These are phyloP conservation scores for Chrysanthemum makinoi DNA, from an alignment of 129 eudicot species.

Conservation along the genomic window DNA sequence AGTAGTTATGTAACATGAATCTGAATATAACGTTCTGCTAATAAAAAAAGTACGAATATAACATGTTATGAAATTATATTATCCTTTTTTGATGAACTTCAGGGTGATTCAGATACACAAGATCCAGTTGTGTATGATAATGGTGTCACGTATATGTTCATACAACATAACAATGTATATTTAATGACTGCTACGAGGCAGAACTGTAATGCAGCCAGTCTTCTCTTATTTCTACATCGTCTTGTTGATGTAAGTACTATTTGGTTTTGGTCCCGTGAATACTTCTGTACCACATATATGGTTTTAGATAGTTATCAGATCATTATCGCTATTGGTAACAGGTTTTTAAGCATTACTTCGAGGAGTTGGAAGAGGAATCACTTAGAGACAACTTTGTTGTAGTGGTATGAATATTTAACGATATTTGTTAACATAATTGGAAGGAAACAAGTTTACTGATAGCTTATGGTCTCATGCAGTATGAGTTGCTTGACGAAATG, in stretches of 20 bases:
- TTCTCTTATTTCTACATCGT: conserved; percentile 71
- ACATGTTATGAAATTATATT: not conserved
- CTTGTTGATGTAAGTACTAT: conserved; percentile 73
- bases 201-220: conserved; percentile 88
- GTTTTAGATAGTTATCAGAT: not conserved
- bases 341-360: conserved; percentile 96
- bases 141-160: conserved; percentile 87
- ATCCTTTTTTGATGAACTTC: conserved; percentile 10
- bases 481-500: conserved; percentile 91
- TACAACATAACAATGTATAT: conserved; percentile 84
- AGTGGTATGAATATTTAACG: conserved; percentile 40
- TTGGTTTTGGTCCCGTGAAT: conserved; percentile 5
- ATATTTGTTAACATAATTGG: not conserved
- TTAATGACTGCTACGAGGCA: conserved; percentile 83
- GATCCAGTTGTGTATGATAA: conserved; percentile 78
- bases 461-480: conserved; percentile 37
- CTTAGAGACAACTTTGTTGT: conserved; percentile 97
- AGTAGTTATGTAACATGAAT: not conserved
- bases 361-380: conserved; percentile 98
- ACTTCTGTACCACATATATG: not conserved
- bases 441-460: conserved; percentile 6
- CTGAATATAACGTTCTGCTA: too few species aligned
- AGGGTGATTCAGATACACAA: conserved; percentile 76
- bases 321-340: conserved; percentile 27
- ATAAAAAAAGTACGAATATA: not conserved